These are phyloP conservation scores for Tetrapyrgos nigripes DNA, from an alignment of 1,284 basidiomycete species.

Conservation along the genomic window DNA sequence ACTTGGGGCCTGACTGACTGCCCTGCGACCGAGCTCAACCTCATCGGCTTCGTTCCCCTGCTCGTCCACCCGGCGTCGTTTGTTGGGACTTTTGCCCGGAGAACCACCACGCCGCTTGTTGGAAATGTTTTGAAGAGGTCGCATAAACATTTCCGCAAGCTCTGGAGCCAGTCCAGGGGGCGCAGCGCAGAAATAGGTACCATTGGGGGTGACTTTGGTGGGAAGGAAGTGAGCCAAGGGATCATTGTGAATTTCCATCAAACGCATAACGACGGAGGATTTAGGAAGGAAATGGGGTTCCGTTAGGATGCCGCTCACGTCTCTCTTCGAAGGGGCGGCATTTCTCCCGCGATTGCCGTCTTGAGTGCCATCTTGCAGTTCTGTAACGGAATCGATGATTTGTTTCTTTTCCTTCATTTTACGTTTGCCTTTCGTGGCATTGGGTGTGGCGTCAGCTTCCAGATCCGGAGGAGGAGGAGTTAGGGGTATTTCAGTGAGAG, in stretches of 20 bases:
- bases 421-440: conserved; percentile 50
- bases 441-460: conserved; percentile 26
- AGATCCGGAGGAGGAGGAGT: conserved; percentile 71
- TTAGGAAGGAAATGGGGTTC: conserved; percentile 85
- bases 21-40: conserved; percentile 74
- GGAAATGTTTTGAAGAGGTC: conserved; percentile 61
- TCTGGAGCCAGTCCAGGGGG: conserved; percentile 85
- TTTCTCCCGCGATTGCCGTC: conserved; percentile 61
- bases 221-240: conserved; percentile 88
- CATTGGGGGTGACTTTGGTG: conserved; percentile 71
- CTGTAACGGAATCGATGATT: conserved; percentile 84
- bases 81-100: conserved; percentile 62
- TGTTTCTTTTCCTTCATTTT: conserved; percentile 76
- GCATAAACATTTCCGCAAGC: conserved; percentile 83
- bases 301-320: conserved; percentile 78
- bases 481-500: conserved; percentile 70
- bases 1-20: conserved; percentile 65
- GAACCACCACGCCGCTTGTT: conserved; percentile 62
- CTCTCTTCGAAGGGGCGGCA: conserved; percentile 62
- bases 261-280: conserved; percentile 80
- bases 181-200: conserved; percentile 81
- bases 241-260: conserved; percentile 86
- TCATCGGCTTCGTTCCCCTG: conserved; percentile 56
- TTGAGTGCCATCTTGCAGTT: conserved; percentile 72
- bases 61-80: conserved; percentile 63